phyloP scores from a whole-genome alignment of 2,329 filamentous ascomycete genomes.

The Ambrosiella beaveri region DNA sequence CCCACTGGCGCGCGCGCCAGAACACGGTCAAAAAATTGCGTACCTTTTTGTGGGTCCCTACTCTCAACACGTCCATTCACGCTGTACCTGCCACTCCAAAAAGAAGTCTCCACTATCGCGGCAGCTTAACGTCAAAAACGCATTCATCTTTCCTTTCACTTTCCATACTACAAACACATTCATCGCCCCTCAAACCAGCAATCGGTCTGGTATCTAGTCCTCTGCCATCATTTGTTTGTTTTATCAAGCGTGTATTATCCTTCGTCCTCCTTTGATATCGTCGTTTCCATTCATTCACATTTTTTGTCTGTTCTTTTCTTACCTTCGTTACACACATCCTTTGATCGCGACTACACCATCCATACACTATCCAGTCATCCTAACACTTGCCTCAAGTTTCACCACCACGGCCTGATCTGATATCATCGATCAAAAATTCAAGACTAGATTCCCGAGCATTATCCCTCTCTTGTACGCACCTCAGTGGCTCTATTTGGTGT shows the following conservation, averaged over 20 bases:
- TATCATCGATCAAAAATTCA: neutral
- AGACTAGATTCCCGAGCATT: neutral
- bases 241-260: slow-evolving; percentile 13
- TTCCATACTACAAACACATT: neutral
- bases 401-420: neutral
- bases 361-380: slow-evolving; percentile 1
- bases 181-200: slow-evolving; percentile 4
- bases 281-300: slow-evolving; percentile 13
- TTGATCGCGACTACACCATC: slow-evolving; percentile 14
- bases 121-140: slow-evolving; percentile 13
- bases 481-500: neutral
- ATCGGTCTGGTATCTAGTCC: slow-evolving; percentile 7
- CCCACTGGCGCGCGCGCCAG: slow-evolving; percentile 12
- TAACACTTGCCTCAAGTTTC: slow-evolving; percentile 3
- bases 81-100: slow-evolving; percentile 8
- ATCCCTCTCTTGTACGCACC: neutral
- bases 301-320: slow-evolving; percentile 17
- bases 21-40: slow-evolving; percentile 17
- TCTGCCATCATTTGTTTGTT: slow-evolving; percentile 12
- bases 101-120: slow-evolving; percentile 13
- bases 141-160: slow-evolving; percentile 9
- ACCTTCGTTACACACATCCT: slow-evolving; percentile 13
- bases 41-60: slow-evolving; percentile 9
- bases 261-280: slow-evolving; percentile 12
- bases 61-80: slow-evolving; percentile 9